Conservation (phyloP, 352 stramenopile species). For the Elongisporangium undulatum region DNA sequence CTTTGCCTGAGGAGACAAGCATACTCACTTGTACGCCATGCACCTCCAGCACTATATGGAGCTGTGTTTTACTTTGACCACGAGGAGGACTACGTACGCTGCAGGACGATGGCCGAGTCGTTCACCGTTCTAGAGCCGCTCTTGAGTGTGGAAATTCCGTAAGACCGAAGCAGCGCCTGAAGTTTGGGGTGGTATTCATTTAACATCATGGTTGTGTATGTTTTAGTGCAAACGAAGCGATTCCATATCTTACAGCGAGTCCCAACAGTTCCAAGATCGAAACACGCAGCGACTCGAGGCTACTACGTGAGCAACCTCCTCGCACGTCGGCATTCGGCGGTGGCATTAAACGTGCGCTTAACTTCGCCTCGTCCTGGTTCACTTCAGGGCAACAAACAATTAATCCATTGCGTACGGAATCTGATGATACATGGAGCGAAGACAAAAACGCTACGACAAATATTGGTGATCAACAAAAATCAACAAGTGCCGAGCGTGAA, state of each 20-base stretch:
- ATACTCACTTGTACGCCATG: neutral
- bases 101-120: slow-evolving; percentile 47
- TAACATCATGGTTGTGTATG: slow-evolving; percentile 2
- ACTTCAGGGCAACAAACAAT: neutral
- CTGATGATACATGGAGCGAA: neutral
- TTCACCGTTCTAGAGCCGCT: slow-evolving; percentile 25
- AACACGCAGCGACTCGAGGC: neutral
- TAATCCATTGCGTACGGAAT: neutral
- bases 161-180: slow-evolving; percentile 6
- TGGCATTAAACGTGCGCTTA: neutral
- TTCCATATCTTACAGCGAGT: slow-evolving; percentile 1
- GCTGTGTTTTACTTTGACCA: slow-evolving; percentile 66
- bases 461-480: neutral
- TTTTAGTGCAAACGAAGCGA: slow-evolving; percentile 18
- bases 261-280: neutral
- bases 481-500: neutral
- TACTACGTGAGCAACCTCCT: neutral
- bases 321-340: neutral
- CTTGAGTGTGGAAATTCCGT: slow-evolving; percentile 34
- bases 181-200: neutral
- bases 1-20: neutral
- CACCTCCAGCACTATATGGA: slow-evolving; percentile 48
- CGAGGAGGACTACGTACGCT: slow-evolving; percentile 53
- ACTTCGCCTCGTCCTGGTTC: neutral
- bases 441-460: neutral